Evolutionary conservation across 2,329 filamentous ascomycete species (phyloP), one percentile per base, ranked within the genome.

Genomic region (Dothiorella sarmentorum): DNA sequence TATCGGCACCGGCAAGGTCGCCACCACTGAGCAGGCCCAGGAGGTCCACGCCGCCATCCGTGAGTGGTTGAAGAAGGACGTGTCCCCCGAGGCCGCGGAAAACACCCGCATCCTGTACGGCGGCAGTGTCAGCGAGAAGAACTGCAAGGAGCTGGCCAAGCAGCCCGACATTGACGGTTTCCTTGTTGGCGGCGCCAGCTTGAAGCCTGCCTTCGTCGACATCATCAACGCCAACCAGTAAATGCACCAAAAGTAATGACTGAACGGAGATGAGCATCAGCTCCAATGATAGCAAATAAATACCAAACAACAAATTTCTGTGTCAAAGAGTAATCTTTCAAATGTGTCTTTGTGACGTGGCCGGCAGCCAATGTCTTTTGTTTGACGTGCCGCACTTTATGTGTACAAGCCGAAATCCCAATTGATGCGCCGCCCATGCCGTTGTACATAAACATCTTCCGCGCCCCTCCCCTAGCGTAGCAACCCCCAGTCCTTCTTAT

Each of bases 151-250:
- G 64, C 84, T 99, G 69, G 86, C 89, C 74, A 93, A 91, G 82
- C 86, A 97, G 85, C 75, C 85, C 64, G 94, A 99, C 77, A 96
- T 99, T 75, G 94, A 99, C 76, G 94, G 94, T 61, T 97, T 97
- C 87, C 84, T 97, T 67, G 93, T 97, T 66, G 93, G 93, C 65
- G 93, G 93, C 77, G 93, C 93, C 73, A 94, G 89, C 75, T 85
- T 97, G 80, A 97, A 97, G 87, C 93, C 93, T 73, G 92, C 90
- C 66, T 97, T 88, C 71, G 82, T 87, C 67, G 85, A 88, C 66
- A 88, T 88, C 68, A 83, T 88, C 80, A 88, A 88, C 75, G 78
- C 82, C 67, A 82, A 73, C 44, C 58, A 60, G 58, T 53, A 38
- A 53, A 53, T 53, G n/a, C 24, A 53, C 18, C 33, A 43, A 24